Base-by-base conservation (phyloP, 129 eudicot genomes). In the Flaveria brownii region DNA sequence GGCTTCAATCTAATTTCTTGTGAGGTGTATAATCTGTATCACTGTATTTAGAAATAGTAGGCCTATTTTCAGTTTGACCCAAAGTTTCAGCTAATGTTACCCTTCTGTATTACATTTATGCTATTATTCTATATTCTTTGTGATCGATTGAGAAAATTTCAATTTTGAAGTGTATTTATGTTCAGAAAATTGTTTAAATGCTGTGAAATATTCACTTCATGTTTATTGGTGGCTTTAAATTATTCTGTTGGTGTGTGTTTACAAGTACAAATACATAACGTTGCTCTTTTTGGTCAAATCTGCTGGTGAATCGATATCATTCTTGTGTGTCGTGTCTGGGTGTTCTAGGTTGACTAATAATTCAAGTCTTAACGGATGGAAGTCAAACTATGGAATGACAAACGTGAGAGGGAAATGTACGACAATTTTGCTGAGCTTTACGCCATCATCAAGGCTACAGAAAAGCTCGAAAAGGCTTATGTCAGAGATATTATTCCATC, bases 351-450 rank as follows among this genome's bases (percentile, higher is more conserved):
- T n/a, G 23, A 17, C 61, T n/a, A 17, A 7, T n/a, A 17, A 17
- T 57, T 28, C 43, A 13, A 62, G 36, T 25, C 5, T 28, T 60
- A 23, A 22, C 28, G 4, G 46, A 93, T 94, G 98, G 98, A 94
- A 79, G 92, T 94, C n/a, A 94, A 94, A 78, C 79, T 91, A 79
- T 94, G 97, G 97, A 90, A 91, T 25, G 97, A 94, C 83, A 88
- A 94, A 87, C 93, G 90, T 20, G 98, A 87, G 80, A 78, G 97
- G 55, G 97, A 91, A 68, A 88, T 94, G 97, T 87, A 91, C 42
- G 98, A 91, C 9, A 90, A 94, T 75, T 86, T 94, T 20, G 90
- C 93, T 0, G 97, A 94, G 83, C 90, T 94, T 17, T 94, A 82
- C 62, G 98, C 97, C 1, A 94, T 94, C 18, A 94, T 94, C 26